Conservation (phyloP, 108 stramenopile genomes). For the Fragilaria radians region DNA sequence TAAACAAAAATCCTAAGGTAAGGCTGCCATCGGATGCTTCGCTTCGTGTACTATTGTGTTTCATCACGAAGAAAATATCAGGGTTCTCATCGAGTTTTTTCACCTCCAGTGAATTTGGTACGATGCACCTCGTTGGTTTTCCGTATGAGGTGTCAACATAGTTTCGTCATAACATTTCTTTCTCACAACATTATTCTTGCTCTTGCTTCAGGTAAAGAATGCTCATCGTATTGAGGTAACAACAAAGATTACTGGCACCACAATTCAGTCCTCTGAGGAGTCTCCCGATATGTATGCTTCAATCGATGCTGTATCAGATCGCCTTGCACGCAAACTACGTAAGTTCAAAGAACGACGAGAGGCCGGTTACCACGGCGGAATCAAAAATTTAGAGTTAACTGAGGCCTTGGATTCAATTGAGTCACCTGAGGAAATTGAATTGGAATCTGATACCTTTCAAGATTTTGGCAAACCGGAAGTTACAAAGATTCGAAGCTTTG, state of each 20-base stretch:
- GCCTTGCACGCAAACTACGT: constrained; percentile 66
- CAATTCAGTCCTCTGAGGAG: constrained; percentile 61
- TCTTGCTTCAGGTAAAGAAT: constrained; percentile 71
- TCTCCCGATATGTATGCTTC: constrained; percentile 80
- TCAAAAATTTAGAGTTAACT: constrained; percentile 68
- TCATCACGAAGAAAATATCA: background rate
- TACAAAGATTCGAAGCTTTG: constrained; percentile 73
- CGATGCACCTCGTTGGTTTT: background rate
- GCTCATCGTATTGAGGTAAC: constrained; percentile 73
- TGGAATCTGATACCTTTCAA: constrained; percentile 37
- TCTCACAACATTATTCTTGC: too few species aligned
- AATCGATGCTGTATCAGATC: constrained; percentile 63
- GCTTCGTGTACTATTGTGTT: too few species aligned
- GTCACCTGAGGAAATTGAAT: constrained; percentile 11
- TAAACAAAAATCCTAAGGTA: constrained; percentile 85
- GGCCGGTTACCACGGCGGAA: constrained; percentile 73
- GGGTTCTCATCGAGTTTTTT: background rate
- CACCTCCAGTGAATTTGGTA: too few species aligned
- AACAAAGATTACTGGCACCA: constrained; percentile 71
- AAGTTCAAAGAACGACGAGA: constrained; percentile 80
- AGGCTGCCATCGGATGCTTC: too few species aligned
- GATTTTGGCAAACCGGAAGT: constrained; percentile 71
- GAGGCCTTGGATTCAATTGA: constrained; percentile 47
- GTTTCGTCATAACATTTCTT: too few species aligned
- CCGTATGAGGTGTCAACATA: background rate